Conservation (phyloP, 1,139 yeast genomes). For the Debaryomycetaceae sp. region DNA sequence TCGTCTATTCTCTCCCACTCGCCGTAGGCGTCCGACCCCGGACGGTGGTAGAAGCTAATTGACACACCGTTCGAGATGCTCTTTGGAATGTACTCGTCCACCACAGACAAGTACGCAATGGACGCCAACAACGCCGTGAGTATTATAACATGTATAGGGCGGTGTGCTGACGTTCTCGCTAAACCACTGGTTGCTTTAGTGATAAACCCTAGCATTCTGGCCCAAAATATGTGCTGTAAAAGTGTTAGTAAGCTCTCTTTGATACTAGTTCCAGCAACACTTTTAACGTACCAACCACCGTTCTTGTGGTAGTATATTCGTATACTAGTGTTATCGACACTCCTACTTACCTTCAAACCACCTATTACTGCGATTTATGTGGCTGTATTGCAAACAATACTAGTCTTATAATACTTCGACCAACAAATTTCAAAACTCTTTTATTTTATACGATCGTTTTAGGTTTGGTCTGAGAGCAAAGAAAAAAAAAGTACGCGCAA, state of each 20-base stretch:
- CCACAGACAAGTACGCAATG: conserved; percentile 74
- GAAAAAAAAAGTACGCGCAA: neutral
- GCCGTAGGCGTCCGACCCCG: conserved; percentile 31
- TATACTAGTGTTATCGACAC: neutral
- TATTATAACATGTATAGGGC: conserved; percentile 87
- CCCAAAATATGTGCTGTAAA: conserved; percentile 4
- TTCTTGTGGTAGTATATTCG: no score
- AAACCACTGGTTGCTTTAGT: conserved; percentile 37
- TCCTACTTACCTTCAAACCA: neutral
- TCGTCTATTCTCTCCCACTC: conserved; percentile 47
- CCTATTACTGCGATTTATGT: neutral
- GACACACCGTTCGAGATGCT: conserved; percentile 15
- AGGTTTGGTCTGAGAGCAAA: neutral
- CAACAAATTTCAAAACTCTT: neutral
- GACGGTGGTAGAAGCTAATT: conserved; percentile 38
- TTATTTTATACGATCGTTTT: neutral
- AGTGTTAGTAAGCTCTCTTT: conserved; percentile 1
- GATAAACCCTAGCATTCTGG: conserved; percentile 24
- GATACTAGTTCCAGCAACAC: neutral
- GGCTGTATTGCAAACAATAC: no score
- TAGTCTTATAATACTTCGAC: neutral
- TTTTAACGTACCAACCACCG: neutral
- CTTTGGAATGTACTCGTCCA: conserved; percentile 70
- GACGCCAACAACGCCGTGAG: conserved; percentile 73
- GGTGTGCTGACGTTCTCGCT: conserved; percentile 69